Conservation (phyloP, 1,284 basidiomycete species). For the Ceratobasidium sp. region DNA sequence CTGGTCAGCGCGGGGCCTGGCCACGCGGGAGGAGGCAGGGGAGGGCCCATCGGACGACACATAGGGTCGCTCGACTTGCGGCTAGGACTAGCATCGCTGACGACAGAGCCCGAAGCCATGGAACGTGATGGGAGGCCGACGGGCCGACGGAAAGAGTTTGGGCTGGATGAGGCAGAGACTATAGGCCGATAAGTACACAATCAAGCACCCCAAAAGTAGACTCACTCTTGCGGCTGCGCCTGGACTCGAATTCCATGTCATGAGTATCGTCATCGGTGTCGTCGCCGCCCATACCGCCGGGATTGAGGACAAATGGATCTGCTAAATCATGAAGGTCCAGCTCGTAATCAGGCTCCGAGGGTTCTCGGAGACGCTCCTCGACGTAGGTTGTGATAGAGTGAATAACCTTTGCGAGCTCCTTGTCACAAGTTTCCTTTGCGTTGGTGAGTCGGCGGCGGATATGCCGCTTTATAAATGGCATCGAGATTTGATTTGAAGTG, state of each 20-base stretch:
- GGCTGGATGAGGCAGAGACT: slow-evolving; percentile 76
- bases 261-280: slow-evolving; percentile 76
- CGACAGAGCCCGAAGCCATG: slow-evolving; percentile 26
- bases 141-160: slow-evolving; percentile 75
- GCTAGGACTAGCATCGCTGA: slow-evolving; percentile 33
- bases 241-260: slow-evolving; percentile 36
- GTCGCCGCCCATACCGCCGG: slow-evolving; percentile 67
- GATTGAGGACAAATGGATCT: slow-evolving; percentile 57
- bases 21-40: slow-evolving; percentile 60
- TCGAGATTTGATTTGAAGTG: slow-evolving; percentile 71
- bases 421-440: slow-evolving; percentile 96
- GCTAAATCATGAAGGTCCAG: slow-evolving; percentile 54
- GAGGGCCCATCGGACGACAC: slow-evolving; percentile 53
- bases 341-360: slow-evolving; percentile 53
- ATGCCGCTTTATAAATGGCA: slow-evolving; percentile 93
- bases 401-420: slow-evolving; percentile 91
- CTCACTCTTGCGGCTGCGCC: slow-evolving; percentile 48
- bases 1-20: slow-evolving; percentile 57
- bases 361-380: slow-evolving; percentile 85
- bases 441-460: slow-evolving; percentile 92
- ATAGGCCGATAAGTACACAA: slow-evolving; percentile 67
- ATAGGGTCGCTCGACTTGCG: slow-evolving; percentile 49
- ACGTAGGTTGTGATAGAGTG: slow-evolving; percentile 94
- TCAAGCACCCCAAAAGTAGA: slow-evolving; percentile 26
- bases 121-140: slow-evolving; percentile 63